Conservation (phyloP, 352 stramenopile species). For the Globisporangium lucens region DNA sequence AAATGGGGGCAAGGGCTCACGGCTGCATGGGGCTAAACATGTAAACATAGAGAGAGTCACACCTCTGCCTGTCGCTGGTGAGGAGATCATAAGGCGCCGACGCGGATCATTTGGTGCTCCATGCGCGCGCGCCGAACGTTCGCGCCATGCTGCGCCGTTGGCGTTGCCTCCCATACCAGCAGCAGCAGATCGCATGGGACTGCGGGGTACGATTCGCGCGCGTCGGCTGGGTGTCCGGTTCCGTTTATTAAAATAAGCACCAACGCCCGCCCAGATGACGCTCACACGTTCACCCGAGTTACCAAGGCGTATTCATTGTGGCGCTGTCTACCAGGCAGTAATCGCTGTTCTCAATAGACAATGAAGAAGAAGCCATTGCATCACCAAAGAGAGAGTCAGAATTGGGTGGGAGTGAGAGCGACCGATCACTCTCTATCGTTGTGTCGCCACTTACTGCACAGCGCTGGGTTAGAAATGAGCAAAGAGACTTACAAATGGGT, state of each 20-base stretch:
- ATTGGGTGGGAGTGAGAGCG: not conserved
- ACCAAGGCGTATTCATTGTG: not conserved
- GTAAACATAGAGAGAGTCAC: not conserved
- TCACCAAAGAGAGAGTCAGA: not conserved
- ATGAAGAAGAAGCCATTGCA: not conserved
- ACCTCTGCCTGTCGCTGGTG: no score
- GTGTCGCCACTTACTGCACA: not conserved
- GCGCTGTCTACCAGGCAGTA: not conserved
- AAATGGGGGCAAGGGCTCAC: not conserved
- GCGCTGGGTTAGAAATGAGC: not conserved
- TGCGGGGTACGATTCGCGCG: not conserved
- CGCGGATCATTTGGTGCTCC: not conserved
- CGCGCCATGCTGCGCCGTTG: not conserved
- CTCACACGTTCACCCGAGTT: not conserved
- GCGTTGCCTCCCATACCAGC: not conserved
- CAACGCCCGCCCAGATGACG: not conserved
- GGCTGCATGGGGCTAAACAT: not conserved
- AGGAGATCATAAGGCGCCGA: no score
- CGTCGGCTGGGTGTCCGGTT: no score
- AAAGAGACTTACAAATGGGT: not conserved
- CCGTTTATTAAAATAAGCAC: no score
- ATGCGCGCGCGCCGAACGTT: slow-evolving; percentile 2
- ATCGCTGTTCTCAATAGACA: not conserved
- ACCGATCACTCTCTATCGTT: not conserved
- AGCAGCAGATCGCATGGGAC: not conserved